Evolutionary conservation across 129 eudicot species (phyloP).

Genomic region (Artemisia argyi): DNA sequence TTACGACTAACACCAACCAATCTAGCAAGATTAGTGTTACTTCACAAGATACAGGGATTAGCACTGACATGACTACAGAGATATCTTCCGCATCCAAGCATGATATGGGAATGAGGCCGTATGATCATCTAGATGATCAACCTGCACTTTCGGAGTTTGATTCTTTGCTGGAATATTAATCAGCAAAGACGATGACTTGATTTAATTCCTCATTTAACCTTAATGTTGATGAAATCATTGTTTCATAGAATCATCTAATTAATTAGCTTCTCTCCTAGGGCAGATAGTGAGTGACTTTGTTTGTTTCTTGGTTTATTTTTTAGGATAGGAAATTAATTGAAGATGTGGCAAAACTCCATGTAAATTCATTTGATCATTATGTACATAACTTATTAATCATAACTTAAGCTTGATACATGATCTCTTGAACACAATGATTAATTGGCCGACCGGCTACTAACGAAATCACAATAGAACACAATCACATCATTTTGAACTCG

Average conservation of each 20-base stretch:
- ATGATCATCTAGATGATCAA: conserved; percentile 28
- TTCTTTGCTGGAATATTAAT: conserved; percentile 58
- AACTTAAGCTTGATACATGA: conserved; percentile 9
- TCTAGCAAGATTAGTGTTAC: conserved; percentile 43
- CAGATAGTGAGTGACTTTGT: conserved; percentile 37
- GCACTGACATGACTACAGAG: conserved; percentile 54
- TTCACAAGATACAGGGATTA: conserved; percentile 79
- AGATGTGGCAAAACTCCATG: conserved; percentile 25
- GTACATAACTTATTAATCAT: conserved; percentile 28
- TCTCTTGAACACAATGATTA: not conserved
- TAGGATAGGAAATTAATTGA: conserved; percentile 24
- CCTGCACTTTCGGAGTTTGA: conserved; percentile 45
- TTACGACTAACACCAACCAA: conserved; percentile 31
- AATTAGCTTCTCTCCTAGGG: conserved; percentile 12
- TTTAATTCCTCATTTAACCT: conserved; percentile 26
- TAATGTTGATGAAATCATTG: conserved; percentile 25
- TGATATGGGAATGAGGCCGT: conserved; percentile 22
- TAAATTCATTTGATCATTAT: conserved; percentile 27
- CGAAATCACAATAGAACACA: not conserved
- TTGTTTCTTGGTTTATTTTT: conserved; percentile 10
- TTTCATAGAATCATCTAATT: conserved; percentile 1
- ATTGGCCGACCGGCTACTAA: not conserved
- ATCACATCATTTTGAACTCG: not conserved
- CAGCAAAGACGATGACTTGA: conserved; percentile 24
- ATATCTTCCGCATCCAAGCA: conserved; percentile 46